phyloP scores from a whole-genome alignment of 2,329 filamentous ascomycete species.

The Hymenoscyphus scutula region DNA sequence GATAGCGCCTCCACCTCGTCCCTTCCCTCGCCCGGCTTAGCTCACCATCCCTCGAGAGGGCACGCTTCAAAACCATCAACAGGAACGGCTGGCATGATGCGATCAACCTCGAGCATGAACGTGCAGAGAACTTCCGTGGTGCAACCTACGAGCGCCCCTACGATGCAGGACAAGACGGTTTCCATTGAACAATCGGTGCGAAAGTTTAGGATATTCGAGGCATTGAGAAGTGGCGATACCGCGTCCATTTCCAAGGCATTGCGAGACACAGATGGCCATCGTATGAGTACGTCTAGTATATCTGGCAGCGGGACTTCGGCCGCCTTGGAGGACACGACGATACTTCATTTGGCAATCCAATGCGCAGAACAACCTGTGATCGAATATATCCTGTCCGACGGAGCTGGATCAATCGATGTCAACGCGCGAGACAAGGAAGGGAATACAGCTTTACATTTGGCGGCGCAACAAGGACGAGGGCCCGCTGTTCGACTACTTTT shows the following conservation, averaged over 20 bases:
- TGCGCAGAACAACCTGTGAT: conserved; percentile 91
- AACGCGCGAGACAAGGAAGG: conserved; percentile 91
- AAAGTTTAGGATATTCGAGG: conserved; percentile 92
- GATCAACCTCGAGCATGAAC: conserved; percentile 29
- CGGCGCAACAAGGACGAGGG: conserved; percentile 75
- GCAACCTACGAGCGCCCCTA: conserved; percentile 9
- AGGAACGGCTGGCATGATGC: conserved; percentile 32
- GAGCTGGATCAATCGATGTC: conserved; percentile 67
- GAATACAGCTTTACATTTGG: conserved; percentile 89
- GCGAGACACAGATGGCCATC: conserved; percentile 52
- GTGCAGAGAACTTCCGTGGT: conserved; percentile 19
- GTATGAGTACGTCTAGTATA: conserved; percentile 45
- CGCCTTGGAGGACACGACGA: conserved; percentile 75
- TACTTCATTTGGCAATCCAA: conserved; percentile 91
- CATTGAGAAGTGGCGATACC: conserved; percentile 85
- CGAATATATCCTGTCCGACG: conserved; percentile 86
- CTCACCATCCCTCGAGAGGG: conserved; percentile 27
- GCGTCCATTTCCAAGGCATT: conserved; percentile 85
- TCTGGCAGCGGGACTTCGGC: conserved; percentile 32
- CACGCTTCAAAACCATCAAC: conserved; percentile 32
- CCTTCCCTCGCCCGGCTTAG: conserved; percentile 30
- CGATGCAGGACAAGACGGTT: conserved; percentile 34
- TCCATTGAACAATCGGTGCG: conserved; percentile 90
- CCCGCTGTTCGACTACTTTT: conserved; percentile 81
- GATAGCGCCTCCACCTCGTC: conserved; percentile 32